Conservation (phyloP, 805 yeast genomes). For the Ogataea glucozyma region DNA sequence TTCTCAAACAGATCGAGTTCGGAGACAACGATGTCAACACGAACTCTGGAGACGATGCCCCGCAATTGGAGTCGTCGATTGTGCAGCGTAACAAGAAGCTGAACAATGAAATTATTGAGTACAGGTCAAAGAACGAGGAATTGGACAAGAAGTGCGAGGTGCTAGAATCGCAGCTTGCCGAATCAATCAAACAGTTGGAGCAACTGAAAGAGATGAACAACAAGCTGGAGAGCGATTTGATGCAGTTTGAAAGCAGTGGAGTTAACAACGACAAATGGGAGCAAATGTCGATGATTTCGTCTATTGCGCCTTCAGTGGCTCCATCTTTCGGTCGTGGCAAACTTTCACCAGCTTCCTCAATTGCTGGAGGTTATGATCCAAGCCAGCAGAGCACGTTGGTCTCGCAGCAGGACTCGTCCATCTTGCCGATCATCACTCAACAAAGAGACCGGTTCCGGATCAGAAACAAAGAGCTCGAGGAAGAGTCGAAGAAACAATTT, state of each 20-base stretch:
- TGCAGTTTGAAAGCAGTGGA: slow-evolving; percentile 53
- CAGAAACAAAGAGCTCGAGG: slow-evolving; percentile 82
- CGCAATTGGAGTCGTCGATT: slow-evolving; percentile 43
- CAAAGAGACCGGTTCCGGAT: slow-evolving; percentile 92
- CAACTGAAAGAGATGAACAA: slow-evolving; percentile 48
- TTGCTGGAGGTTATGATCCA: slow-evolving; percentile 41
- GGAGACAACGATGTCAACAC: slow-evolving; percentile 52
- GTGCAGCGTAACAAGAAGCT: slow-evolving; percentile 71
- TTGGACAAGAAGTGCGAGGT: slow-evolving; percentile 40
- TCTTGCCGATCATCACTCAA: slow-evolving; percentile 85
- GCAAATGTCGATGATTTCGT: slow-evolving; percentile 68
- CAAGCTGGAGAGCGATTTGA: slow-evolving; percentile 74
- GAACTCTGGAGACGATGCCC: slow-evolving; percentile 36
- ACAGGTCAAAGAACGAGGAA: slow-evolving; percentile 59
- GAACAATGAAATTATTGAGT: slow-evolving; percentile 65
- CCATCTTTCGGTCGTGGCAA: slow-evolving; percentile 28
- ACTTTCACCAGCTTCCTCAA: slow-evolving; percentile 54
- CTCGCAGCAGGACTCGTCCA: slow-evolving; percentile 43
- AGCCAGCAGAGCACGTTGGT: slow-evolving; percentile 2
- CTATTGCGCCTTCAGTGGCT: slow-evolving; percentile 38
- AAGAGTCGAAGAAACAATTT: slow-evolving; percentile 64
- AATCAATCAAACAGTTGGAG: slow-evolving; percentile 40
- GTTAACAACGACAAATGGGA: slow-evolving; percentile 51
- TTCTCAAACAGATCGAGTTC: slow-evolving; percentile 74
- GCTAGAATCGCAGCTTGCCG: slow-evolving; percentile 41